Base-by-base conservation (phyloP, 1,139 yeast species). In the Pichia sp. region DNA sequence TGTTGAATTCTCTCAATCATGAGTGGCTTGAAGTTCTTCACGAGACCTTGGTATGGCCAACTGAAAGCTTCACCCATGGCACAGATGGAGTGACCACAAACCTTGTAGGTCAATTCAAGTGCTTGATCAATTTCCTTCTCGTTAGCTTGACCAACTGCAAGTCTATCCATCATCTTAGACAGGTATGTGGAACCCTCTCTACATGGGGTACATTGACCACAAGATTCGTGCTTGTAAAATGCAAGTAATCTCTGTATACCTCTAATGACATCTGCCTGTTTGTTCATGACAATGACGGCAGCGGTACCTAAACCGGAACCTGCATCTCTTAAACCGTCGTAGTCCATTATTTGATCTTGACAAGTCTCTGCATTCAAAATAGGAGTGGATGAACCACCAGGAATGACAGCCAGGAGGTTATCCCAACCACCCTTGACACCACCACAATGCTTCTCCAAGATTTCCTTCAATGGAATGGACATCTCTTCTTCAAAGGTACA, bases 171-270 rank as follows among this genome's bases (percentile, higher is more conserved):
- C 73, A 83, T 78, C 62, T 75, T 80, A 44, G 72, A 68, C 48
- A 84, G 66, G 83, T 91, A 84, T 22, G 94, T 80, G 32, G 95
- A 85, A 44, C 95, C 95, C 66, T 85, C 95, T 62, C 95, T 78
- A 65, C 95, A 85, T 41, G 95, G 95, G 13, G 95, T 84, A 67
- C 94, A 84, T 65, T 84, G 94, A 44, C 94, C 94, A 65, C 94
- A 84, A 10, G 93, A 81, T 68, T 84, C 94, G 62, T 84, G 94
- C 66, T 80, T 82, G 67, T 83, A 85, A 60, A 84, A 84, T 36
- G 80, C 75, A 31, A 88, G 62, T 52, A 85, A 74, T 61, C 94
- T 73, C 62, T 85, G 93, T 57, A 84, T 84, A 46, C 91, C 93
- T 49, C 86, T 74, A 43, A 84, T 75, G 41, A 84, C 73, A 58